Percentiles rank a stretch among this genome's conserved stretches.
These are phyloP conservation scores for Glaciozyma martinii DNA, from an alignment of 768 basidiomycete genomes.

Conservation along the genomic window DNA sequence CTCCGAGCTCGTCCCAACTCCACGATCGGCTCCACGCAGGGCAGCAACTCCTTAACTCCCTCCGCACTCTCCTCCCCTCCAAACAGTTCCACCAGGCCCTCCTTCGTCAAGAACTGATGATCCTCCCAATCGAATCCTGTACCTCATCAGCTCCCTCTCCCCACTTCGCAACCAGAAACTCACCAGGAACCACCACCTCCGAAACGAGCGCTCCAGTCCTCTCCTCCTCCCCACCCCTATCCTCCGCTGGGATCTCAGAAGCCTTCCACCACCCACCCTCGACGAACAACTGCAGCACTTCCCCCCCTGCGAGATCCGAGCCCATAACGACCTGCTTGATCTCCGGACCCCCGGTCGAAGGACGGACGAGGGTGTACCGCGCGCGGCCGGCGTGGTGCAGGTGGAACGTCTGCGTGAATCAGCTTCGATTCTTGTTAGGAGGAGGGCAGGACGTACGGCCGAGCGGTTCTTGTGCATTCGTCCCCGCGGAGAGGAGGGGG, in stretches of 20 bases:
- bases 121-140: conserved; percentile 53
- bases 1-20: neutral
- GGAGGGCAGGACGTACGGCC: too few species aligned
- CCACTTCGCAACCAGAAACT: neutral
- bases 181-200: conserved; percentile 52
- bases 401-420: conserved; percentile 50
- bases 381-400: conserved; percentile 49
- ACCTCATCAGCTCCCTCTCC: conserved; percentile 41
- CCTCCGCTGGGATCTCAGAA: conserved; percentile 38
- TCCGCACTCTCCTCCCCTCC: conserved; percentile 34
- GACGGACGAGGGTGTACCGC: conserved; percentile 47
- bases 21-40: neutral
- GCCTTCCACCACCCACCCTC: conserved; percentile 39
- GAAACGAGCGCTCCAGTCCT: conserved; percentile 49
- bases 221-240: conserved; percentile 34
- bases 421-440: too few species aligned
- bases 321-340: conserved; percentile 47
- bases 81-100: conserved; percentile 41
- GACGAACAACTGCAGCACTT: conserved; percentile 46
- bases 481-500: too few species aligned
- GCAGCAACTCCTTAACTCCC: conserved; percentile 10
- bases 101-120: conserved; percentile 45
- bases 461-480: too few species aligned
- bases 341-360: conserved; percentile 33
- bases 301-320: conserved; percentile 43